Evolutionary conservation across 2,329 filamentous ascomycete genomes (phyloP).

Genomic region (Dothistroma pini): DNA sequence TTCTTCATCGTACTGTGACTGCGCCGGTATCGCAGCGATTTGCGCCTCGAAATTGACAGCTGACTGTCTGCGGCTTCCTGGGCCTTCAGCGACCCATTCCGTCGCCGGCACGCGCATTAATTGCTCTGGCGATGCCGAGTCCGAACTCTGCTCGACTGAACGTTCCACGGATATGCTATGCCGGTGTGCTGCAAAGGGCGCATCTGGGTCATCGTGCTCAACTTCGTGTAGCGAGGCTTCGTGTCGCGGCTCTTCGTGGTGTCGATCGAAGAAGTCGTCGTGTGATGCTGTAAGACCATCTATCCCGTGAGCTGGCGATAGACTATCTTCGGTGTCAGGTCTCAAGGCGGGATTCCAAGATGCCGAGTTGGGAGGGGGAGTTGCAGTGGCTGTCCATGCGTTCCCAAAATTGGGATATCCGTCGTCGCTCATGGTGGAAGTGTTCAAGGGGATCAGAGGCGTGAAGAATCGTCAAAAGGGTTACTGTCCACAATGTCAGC

Average conservation of each 20-base stretch:
- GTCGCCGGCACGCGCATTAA: conserved; percentile 11
- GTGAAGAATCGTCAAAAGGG: not conserved
- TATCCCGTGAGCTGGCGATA: conserved; percentile 14
- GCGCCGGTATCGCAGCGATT: not conserved
- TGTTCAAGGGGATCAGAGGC: not conserved
- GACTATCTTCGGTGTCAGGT: conserved; percentile 23
- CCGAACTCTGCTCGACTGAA: conserved; percentile 7
- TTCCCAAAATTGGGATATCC: conserved; percentile 41
- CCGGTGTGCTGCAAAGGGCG: conserved; percentile 8
- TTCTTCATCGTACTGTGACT: conserved; percentile 21
- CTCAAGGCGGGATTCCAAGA: conserved; percentile 57
- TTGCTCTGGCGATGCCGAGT: conserved; percentile 10
- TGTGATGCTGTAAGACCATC: conserved; percentile 24
- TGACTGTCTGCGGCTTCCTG: conserved; percentile 12
- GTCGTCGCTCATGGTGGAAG: conserved; percentile 28
- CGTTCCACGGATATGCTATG: conserved; percentile 19
- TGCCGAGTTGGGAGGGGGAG: conserved; percentile 21
- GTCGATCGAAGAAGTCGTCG: conserved; percentile 38
- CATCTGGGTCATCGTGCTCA: conserved; percentile 10
- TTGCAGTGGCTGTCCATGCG: conserved; percentile 30
- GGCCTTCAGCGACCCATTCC: conserved; percentile 13
- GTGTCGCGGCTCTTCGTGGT: conserved; percentile 23
- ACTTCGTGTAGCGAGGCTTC: conserved; percentile 1
- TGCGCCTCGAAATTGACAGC: conserved; percentile 19
- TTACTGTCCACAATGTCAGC: conserved; percentile 14